phyloP scores from a whole-genome alignment of 2,329 filamentous ascomycete species.

The Remersonia thermophila region DNA sequence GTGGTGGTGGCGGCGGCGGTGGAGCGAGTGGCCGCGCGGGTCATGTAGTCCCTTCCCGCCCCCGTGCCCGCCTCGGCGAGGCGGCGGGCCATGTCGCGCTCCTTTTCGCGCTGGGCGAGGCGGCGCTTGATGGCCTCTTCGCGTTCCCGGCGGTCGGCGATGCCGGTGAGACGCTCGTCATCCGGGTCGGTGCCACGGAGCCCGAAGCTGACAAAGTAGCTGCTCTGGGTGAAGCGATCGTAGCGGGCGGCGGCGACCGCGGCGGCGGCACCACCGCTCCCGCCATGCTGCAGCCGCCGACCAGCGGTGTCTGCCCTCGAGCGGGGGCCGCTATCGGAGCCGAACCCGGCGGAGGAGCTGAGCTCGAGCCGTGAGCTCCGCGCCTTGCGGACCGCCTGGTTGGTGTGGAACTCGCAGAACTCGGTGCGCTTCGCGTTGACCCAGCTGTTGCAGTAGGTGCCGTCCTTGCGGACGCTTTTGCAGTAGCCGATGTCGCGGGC shows the following conservation, averaged over 20 bases:
- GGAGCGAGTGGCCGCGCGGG: slow-evolving; percentile 17
- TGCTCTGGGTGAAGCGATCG: slow-evolving; percentile 45
- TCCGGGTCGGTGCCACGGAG: slow-evolving; percentile 17
- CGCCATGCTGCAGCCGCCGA: too few relatives aligned
- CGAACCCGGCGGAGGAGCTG: slow-evolving; percentile 50
- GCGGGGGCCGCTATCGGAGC: slow-evolving; percentile 22
- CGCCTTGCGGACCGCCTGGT: slow-evolving; percentile 61
- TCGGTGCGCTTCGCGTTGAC: slow-evolving; percentile 79
- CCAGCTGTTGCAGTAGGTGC: slow-evolving; percentile 69
- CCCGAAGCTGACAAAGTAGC: slow-evolving; percentile 38
- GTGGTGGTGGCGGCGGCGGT: slow-evolving; percentile 4
- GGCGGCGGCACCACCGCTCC: too few relatives aligned
- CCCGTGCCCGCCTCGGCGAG: slow-evolving; percentile 52
- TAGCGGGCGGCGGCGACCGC: slow-evolving; percentile 27
- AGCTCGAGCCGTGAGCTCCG: slow-evolving; percentile 61
- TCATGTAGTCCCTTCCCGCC: slow-evolving; percentile 61
- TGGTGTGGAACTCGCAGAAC: slow-evolving; percentile 87
- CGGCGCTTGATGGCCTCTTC: slow-evolving; percentile 54
- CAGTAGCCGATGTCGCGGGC: slow-evolving; percentile 83
- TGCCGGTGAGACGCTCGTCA: slow-evolving; percentile 49
- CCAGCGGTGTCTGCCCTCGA: neutral
- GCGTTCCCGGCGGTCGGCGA: slow-evolving; percentile 46
- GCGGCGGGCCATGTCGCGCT: slow-evolving; percentile 58
- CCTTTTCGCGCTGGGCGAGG: slow-evolving; percentile 55
- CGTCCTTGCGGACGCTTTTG: slow-evolving; percentile 73